Conservation (phyloP, 352 stramenopile genomes). For the Phytopythium helicoides region DNA sequence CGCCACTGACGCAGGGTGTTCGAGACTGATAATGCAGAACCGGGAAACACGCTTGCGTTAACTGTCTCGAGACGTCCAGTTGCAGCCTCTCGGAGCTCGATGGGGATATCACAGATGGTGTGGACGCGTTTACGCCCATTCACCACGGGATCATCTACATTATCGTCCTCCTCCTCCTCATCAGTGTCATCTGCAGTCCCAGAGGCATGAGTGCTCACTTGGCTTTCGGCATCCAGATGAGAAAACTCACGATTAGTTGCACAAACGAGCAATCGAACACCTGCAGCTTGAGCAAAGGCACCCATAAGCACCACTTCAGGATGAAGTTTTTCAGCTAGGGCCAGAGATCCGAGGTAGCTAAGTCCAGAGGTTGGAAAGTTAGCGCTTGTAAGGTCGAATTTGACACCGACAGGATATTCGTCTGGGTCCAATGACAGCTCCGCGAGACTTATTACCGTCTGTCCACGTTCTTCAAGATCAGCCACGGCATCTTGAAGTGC, state of each 20-base stretch:
- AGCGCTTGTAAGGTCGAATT: conserved; percentile 52
- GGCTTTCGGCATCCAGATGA: background rate
- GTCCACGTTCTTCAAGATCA: conserved; percentile 38
- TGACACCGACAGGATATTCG: conserved; percentile 38
- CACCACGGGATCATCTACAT: conserved; percentile 10
- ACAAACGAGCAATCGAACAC: conserved; percentile 37
- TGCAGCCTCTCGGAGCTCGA: conserved; percentile 34
- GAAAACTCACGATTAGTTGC: conserved; percentile 14
- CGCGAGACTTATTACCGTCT: conserved; percentile 51
- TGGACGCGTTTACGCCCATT: conserved; percentile 17
- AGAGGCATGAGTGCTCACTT: background rate
- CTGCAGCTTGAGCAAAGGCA: conserved; percentile 34
- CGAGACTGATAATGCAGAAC: conserved; percentile 40
- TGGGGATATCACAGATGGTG: conserved; percentile 28
- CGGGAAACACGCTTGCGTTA: conserved; percentile 33
- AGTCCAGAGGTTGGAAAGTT: conserved; percentile 59
- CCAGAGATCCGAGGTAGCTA: conserved; percentile 51
- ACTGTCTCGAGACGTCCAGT: conserved; percentile 32
- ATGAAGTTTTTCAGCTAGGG: conserved; percentile 48
- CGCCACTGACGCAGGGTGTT: conserved; percentile 56
- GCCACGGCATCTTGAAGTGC: conserved; percentile 45
- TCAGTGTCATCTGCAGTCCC: conserved; percentile 9
- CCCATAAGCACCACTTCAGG: conserved; percentile 47
- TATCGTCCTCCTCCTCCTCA: conserved; percentile 8
- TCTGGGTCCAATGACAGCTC: conserved; percentile 45